Conservation (phyloP, 23 red algal species). For the Gracilariopsis chorda region DNA sequence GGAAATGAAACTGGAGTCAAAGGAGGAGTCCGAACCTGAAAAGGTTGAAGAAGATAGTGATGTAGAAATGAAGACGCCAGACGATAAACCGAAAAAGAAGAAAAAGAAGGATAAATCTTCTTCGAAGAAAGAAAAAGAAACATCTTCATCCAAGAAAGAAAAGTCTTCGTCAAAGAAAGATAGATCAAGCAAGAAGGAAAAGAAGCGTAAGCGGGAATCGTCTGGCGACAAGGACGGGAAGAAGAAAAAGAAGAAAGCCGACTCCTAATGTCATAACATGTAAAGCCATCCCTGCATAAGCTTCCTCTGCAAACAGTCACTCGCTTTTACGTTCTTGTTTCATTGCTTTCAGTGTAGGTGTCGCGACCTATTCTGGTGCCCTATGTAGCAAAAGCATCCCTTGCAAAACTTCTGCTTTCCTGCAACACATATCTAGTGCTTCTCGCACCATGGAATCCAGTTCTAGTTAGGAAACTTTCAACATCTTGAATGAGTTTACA, state of each 20-base stretch:
- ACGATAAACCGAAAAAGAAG: conserved; percentile 14
- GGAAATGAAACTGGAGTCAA: conserved; percentile 9
- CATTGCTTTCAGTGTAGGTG: too few relatives aligned
- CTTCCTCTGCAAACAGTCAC: too few relatives aligned
- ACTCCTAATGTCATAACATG: too few relatives aligned
- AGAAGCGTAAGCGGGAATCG: conserved; percentile 57
- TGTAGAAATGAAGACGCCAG: conserved; percentile 16
- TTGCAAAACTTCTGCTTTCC: too few relatives aligned
- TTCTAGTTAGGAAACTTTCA: too few relatives aligned
- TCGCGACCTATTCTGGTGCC: too few relatives aligned
- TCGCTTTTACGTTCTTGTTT: too few relatives aligned
- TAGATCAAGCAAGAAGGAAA: conserved; percentile 61
- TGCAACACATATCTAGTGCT: too few relatives aligned
- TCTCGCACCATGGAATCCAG: too few relatives aligned
- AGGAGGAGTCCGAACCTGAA: neutral
- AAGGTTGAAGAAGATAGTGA: conserved; percentile 4
- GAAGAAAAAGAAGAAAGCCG: conserved; percentile 57
- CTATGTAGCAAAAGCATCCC: too few relatives aligned
- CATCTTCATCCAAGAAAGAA: conserved; percentile 62
- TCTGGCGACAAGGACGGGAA: conserved; percentile 12
- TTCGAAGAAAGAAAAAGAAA: conserved; percentile 11
- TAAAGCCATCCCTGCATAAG: too few relatives aligned
- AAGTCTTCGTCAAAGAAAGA: conserved; percentile 60
- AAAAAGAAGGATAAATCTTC: conserved; percentile 12
- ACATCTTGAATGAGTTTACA: too few relatives aligned